A percentile compares a stretch with the other conserved stretches of the same genome.
phyloP scores from a whole-genome alignment of 2,329 filamentous ascomycete genomes.

The Xylariaceae sp. region DNA sequence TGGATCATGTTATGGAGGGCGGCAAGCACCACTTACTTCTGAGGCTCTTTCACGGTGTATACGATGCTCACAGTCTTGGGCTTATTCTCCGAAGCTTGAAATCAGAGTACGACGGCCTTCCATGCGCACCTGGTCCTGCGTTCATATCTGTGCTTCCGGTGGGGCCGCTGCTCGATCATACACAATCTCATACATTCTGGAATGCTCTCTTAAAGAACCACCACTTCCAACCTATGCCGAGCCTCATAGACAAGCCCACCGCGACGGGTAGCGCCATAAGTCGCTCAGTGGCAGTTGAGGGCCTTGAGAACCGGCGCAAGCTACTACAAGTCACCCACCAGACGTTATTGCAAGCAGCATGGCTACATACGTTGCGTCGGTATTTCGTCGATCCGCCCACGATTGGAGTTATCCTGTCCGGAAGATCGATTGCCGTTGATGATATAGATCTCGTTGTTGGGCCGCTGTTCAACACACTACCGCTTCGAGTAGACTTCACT shows the following conservation, averaged over 20 bases:
- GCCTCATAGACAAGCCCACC: constrained; percentile 5
- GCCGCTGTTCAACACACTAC: constrained; percentile 86
- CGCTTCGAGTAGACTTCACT: constrained; percentile 54
- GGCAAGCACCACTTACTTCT: constrained; percentile 47
- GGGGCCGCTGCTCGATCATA: constrained; percentile 58
- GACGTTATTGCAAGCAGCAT: constrained; percentile 70
- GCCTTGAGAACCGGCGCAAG: constrained; percentile 51
- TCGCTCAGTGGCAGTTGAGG: constrained; percentile 36
- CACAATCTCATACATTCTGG: constrained; percentile 61
- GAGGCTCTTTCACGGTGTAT: constrained; percentile 79
- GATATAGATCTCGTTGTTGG: constrained; percentile 66
- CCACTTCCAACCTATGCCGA: constrained; percentile 24
- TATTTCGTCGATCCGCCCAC: constrained; percentile 46
- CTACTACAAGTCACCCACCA: constrained; percentile 71
- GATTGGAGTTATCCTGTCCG: constrained; percentile 74
- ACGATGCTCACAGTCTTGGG: constrained; percentile 76
- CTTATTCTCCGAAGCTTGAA: constrained; percentile 60
- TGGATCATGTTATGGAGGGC: constrained; percentile 39
- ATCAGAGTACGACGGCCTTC: constrained; percentile 43
- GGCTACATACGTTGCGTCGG: constrained; percentile 59
- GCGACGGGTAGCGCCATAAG: constrained; percentile 23
- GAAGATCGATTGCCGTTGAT: constrained; percentile 66
- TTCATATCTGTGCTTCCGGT: constrained; percentile 66
- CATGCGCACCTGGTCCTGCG: constrained; percentile 39
- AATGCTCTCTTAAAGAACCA: constrained; percentile 45